These are phyloP conservation scores for Metschnikowia vanudenii DNA, from an alignment of 805 yeast species.

Conservation along the genomic window DNA sequence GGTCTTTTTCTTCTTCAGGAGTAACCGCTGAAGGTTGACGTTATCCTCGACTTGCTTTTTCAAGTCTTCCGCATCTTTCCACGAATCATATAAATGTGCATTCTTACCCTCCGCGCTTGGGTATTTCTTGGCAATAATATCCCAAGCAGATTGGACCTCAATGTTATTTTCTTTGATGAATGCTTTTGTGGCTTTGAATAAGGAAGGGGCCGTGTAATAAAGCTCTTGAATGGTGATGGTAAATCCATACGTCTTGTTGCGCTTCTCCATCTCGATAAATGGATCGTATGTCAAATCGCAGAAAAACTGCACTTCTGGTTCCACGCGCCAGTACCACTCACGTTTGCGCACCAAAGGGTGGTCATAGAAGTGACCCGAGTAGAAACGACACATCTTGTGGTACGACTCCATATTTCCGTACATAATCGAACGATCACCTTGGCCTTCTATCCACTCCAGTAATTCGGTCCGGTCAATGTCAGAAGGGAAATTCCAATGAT, in stretches of 20 bases:
- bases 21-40: constrained; percentile 24
- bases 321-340: constrained; percentile 97
- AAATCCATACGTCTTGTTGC: constrained; percentile 78
- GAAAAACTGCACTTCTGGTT: constrained; percentile 85
- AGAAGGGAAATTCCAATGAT: constrained; percentile 66
- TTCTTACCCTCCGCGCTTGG: constrained; percentile 25
- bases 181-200: constrained; percentile 69
- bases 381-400: constrained; percentile 77
- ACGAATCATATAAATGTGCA: constrained; percentile 23
- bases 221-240: constrained; percentile 77
- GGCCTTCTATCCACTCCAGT: constrained; percentile 59
- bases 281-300: constrained; percentile 95
- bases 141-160: constrained; percentile 65
- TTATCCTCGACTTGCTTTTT: constrained; percentile 28
- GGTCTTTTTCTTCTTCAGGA: constrained; percentile 23
- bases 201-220: constrained; percentile 75
- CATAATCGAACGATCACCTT: constrained; percentile 80
- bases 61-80: constrained; percentile 23
- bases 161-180: constrained; percentile 52
- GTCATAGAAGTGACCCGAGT: constrained; percentile 76
- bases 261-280: constrained; percentile 70
- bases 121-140: constrained; percentile 49
- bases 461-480: constrained; percentile 42
- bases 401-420: constrained; percentile 82
- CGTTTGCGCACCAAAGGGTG: constrained; percentile 69